Evolutionary conservation across 1,139 yeast species (phyloP).

Genomic region (Taphrina betulina): DNA sequence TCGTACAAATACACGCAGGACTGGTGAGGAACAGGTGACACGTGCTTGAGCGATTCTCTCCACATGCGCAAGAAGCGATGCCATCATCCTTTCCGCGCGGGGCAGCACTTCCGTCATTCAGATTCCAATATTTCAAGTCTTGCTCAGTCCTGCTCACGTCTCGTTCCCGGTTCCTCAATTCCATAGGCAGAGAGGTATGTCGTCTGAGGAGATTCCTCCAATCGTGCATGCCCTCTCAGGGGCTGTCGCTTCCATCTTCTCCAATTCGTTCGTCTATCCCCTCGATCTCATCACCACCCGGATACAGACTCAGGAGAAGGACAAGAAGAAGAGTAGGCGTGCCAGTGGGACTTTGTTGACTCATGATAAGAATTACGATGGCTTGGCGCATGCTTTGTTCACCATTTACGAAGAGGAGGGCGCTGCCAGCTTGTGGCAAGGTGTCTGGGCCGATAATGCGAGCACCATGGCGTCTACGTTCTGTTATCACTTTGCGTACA

Average conservation of each 20-base stretch:
- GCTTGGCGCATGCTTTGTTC: conserved; percentile 21
- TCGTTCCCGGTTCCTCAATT: no score
- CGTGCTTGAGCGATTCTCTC: no score
- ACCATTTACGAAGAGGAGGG: conserved; percentile 26
- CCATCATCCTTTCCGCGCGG: no score
- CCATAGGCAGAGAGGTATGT: no score
- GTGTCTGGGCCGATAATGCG: conserved; percentile 24
- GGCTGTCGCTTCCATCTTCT: conserved; percentile 77
- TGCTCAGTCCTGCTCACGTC: no score
- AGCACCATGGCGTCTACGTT: conserved; percentile 31
- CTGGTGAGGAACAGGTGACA: no score
- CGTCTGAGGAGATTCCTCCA: conserved; percentile 43
- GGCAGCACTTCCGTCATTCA: no score
- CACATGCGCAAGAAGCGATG: no score
- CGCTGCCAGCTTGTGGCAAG: conserved; percentile 16
- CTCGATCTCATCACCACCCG: conserved; percentile 55
- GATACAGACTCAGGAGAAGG: conserved; percentile 37
- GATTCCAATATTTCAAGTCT: no score
- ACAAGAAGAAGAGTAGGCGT: conserved; percentile 53
- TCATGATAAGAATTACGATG: conserved; percentile 15
- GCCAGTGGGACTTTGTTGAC: conserved; percentile 54
- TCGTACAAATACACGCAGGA: no score
- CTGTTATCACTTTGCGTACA: conserved; percentile 30
- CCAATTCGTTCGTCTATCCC: conserved; percentile 83
- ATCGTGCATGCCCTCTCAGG: conserved; percentile 81